Percentiles rank a stretch among this genome's conserved stretches.
Conservation (phyloP, 1,139 yeast species). For the Suhomyces coccinellae region DNA sequence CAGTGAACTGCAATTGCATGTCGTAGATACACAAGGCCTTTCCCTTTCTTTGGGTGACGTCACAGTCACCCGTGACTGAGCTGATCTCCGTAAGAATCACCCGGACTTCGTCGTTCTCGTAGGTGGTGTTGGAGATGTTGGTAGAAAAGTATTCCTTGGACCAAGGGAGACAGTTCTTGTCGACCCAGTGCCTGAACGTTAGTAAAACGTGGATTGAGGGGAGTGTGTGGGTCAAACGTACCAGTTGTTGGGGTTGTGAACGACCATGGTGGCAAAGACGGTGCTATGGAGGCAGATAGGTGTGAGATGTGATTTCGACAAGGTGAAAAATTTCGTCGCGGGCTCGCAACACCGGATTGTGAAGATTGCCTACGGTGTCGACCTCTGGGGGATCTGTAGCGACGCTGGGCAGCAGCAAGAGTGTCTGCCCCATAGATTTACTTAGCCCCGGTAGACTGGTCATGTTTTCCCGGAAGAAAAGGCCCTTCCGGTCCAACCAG, state of each 20-base stretch:
- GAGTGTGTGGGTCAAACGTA: constrained; percentile 30
- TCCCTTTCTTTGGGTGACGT: constrained; percentile 80
- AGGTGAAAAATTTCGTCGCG: constrained; percentile 1
- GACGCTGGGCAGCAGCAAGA: no score
- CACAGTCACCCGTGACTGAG: constrained; percentile 69
- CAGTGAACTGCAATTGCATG: constrained; percentile 51
- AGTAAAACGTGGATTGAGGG: constrained; percentile 12
- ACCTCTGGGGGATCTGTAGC: neutral
- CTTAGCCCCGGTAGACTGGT: no score
- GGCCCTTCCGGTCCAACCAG: no score
- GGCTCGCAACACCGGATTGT: constrained; percentile 5
- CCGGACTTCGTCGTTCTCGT: constrained; percentile 34
- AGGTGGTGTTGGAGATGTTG: constrained; percentile 39
- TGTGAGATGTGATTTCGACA: constrained; percentile 1
- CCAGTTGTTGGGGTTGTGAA: constrained; percentile 84
- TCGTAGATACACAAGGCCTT: constrained; percentile 75
- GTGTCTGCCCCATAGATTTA: no score
- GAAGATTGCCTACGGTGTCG: no score
- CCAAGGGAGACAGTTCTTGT: constrained; percentile 79
- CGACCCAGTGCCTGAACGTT: constrained; percentile 76
- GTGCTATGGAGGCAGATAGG: neutral
- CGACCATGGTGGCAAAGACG: constrained; percentile 50
- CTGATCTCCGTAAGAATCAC: constrained; percentile 41
- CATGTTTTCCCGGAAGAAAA: no score
- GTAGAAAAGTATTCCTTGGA: constrained; percentile 57